Conservation (phyloP, 139 green algal species). For the Desmodesmus armatus region DNA sequence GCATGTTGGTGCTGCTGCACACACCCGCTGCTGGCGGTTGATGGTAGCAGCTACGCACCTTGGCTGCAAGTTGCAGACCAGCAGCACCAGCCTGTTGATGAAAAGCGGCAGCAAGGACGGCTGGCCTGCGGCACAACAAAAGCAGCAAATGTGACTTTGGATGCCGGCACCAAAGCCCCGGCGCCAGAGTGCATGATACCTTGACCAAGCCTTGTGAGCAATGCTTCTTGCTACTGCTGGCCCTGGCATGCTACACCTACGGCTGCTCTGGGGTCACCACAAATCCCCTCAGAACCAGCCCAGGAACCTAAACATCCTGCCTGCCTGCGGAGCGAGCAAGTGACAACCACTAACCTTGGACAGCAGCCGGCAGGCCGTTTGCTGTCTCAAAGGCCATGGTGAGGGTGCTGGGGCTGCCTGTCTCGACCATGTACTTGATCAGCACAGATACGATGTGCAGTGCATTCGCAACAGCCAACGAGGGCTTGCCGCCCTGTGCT, state of each 20-base stretch:
- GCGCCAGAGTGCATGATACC: too few relatives aligned
- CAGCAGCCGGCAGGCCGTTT: neutral
- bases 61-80: conserved; percentile 40
- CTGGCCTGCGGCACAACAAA: conserved; percentile 32
- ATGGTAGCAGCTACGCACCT: neutral
- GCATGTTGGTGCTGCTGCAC: too few relatives aligned
- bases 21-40: too few relatives aligned
- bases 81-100: conserved; percentile 37
- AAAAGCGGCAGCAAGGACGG: conserved; percentile 39
- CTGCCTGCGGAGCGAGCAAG: too few relatives aligned
- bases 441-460: conserved; percentile 70
- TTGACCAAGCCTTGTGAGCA: too few relatives aligned
- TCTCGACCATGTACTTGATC: conserved; percentile 74
- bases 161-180: too few relatives aligned
- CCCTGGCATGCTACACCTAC: too few relatives aligned
- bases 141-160: too few relatives aligned
- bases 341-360: too few relatives aligned
- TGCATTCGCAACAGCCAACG: conserved; percentile 69
- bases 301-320: too few relatives aligned
- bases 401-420: conserved; percentile 24
- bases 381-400: conserved; percentile 26
- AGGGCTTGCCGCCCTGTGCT: conserved; percentile 40
- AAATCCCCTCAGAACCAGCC: too few relatives aligned
- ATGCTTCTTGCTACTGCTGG: neutral
- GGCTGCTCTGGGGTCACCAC: too few relatives aligned